Conservation (phyloP, 1,284 basidiomycete genomes). For the Rugiboletus extremiorientalis region DNA sequence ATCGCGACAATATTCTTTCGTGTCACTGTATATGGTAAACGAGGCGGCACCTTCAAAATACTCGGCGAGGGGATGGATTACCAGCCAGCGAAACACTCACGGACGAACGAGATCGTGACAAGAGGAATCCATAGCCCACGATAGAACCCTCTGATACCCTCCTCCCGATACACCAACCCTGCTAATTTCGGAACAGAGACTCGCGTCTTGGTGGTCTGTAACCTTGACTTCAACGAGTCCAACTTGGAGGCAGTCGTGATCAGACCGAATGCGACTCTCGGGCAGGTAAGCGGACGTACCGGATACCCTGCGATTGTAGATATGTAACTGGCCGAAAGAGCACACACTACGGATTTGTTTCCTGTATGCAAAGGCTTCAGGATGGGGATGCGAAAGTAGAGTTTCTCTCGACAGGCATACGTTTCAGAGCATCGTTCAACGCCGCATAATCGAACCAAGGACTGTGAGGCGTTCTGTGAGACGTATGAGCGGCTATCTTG, state of each 20-base stretch:
- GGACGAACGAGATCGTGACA: conserved; percentile 95
- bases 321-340: conserved; percentile 78
- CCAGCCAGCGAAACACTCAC: conserved; percentile 48
- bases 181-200: conserved; percentile 76
- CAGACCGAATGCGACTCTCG: neutral
- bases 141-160: conserved; percentile 91
- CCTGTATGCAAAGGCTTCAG: conserved; percentile 39
- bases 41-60: conserved; percentile 69
- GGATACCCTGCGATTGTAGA: conserved; percentile 84
- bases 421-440: conserved; percentile 66
- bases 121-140: conserved; percentile 91
- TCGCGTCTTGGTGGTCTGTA: conserved; percentile 82
- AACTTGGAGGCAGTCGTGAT: conserved; percentile 45
- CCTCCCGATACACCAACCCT: conserved; percentile 78
- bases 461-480: conserved; percentile 48
- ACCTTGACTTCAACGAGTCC: conserved; percentile 89
- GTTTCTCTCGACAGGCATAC: conserved; percentile 39
- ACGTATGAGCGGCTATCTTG: conserved; percentile 16
- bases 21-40: conserved; percentile 91
- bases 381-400: conserved; percentile 8
- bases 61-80: conserved; percentile 10
- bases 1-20: conserved; percentile 78
- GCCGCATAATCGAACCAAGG: conserved; percentile 59
- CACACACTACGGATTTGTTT: conserved; percentile 81
- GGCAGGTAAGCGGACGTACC: conserved; percentile 43